Evolutionary conservation across 306 rosid genomes (phyloP).

Genomic region (Hippophae rhamnoides): DNA sequence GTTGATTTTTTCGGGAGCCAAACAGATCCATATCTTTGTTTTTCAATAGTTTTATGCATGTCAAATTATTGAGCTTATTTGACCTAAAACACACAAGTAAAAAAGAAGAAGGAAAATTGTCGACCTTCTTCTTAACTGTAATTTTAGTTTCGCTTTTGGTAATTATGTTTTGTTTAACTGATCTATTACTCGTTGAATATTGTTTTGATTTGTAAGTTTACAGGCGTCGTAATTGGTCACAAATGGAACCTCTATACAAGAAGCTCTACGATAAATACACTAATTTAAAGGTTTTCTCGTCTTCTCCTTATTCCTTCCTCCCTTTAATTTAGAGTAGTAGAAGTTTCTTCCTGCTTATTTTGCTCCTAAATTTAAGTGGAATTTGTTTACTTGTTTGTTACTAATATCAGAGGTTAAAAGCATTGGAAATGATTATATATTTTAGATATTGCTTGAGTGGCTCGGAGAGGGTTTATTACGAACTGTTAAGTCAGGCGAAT

Average conservation of each 20-base stretch:
- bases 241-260: slow-evolving; percentile 66
- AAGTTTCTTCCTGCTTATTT: no score
- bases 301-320: not conserved
- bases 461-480: no score
- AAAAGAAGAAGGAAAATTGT: not conserved
- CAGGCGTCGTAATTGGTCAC: not conserved
- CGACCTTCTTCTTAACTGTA: not conserved
- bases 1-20: slow-evolving; percentile 9
- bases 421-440: no score
- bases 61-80: not conserved
- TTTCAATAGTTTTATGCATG: not conserved
- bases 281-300: slow-evolving; percentile 50
- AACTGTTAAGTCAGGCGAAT: no score
- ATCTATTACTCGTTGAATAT: no score
- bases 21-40: not conserved
- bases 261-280: slow-evolving; percentile 74
- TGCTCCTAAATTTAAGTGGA: no score
- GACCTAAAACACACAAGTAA: not conserved
- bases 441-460: no score
- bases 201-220: no score
- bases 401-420: no score
- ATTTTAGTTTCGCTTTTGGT: not conserved
- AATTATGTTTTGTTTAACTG: no score
- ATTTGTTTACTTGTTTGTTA: no score
- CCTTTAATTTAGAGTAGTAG: no score